Percentiles rank a stretch among this genome's conserved stretches.
Conservation (phyloP, 768 basidiomycete genomes). For the Phaeotremella fagi region DNA sequence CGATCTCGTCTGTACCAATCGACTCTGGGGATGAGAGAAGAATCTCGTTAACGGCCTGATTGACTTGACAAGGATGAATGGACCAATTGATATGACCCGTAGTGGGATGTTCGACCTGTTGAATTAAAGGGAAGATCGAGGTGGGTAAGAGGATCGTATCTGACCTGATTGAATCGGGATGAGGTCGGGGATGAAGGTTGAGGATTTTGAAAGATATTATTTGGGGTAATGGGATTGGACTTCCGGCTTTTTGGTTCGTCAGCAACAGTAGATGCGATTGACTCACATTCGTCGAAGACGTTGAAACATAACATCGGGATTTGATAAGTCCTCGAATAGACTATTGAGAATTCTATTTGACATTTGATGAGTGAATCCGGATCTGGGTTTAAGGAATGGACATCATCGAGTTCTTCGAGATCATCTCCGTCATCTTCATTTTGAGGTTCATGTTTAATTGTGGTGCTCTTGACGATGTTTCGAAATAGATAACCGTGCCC, state of each 20-base stretch:
- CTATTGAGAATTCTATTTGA: conserved; percentile 8
- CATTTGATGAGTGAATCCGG: background rate
- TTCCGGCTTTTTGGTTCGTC: conserved; percentile 1
- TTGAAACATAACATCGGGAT: conserved; percentile 21
- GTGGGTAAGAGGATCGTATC: conserved; percentile 2
- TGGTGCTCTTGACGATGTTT: no score
- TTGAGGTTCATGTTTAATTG: background rate
- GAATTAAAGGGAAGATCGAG: conserved; percentile 20
- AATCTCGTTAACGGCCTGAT: conserved; percentile 16
- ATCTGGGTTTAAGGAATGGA: background rate
- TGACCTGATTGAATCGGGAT: background rate
- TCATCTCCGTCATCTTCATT: conserved; percentile 9
- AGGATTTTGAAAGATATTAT: conserved; percentile 4
- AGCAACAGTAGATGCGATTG: background rate
- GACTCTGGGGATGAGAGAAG: background rate
- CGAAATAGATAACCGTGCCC: no score
- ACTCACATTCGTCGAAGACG: conserved; percentile 22
- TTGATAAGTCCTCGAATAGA: conserved; percentile 16
- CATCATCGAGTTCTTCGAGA: conserved; percentile 48
- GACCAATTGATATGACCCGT: conserved; percentile 15
- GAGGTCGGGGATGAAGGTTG: background rate
- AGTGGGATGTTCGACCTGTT: conserved; percentile 17
- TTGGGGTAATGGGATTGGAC: conserved; percentile 3
- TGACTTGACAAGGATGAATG: conserved; percentile 20
- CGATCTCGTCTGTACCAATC: background rate